A percentile compares a stretch with the other conserved stretches of the same genome.
Evolutionary conservation across 2,329 filamentous ascomycete species (phyloP).

Genomic region (Botrytis hyacinthi): DNA sequence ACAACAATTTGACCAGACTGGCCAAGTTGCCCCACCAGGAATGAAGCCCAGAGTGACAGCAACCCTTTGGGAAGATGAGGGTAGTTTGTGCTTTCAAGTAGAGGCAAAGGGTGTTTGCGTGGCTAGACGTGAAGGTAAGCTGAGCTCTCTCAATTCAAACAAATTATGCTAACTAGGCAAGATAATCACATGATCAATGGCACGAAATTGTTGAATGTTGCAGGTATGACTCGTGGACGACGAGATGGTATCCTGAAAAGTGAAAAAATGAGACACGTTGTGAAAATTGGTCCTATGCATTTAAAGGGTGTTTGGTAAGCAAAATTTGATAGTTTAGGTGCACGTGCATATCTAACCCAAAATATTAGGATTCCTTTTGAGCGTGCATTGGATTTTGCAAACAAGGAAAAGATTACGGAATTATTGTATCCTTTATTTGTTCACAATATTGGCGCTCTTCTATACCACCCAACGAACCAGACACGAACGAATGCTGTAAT

Average conservation of each 20-base stretch:
- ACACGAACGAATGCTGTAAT: slow-evolving; percentile 80
- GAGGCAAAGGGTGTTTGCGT: slow-evolving; percentile 96
- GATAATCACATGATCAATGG: slow-evolving; percentile 99
- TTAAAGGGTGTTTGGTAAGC: slow-evolving; percentile 93
- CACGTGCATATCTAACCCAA: slow-evolving; percentile 25
- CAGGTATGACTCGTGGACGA: slow-evolving; percentile 94
- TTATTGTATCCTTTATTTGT: slow-evolving; percentile 93
- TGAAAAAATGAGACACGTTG: slow-evolving; percentile 93
- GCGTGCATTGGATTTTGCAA: slow-evolving; percentile 94
- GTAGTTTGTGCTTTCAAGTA: slow-evolving; percentile 95
- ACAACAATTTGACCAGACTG: slow-evolving; percentile 72
- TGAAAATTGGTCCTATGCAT: slow-evolving; percentile 99
- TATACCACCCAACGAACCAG: slow-evolving; percentile 92
- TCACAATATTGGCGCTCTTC: slow-evolving; percentile 88
- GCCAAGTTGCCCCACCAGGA: slow-evolving; percentile 85
- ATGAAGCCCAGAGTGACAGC: slow-evolving; percentile 97
- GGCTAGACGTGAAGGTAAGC: slow-evolving; percentile 81
- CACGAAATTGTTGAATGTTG: slow-evolving; percentile 94
- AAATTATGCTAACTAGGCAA: slow-evolving; percentile 40
- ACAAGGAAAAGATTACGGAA: slow-evolving; percentile 99
- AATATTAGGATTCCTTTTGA: slow-evolving; percentile 87
- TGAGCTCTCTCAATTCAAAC: slow-evolving; percentile 2
- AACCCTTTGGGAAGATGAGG: slow-evolving; percentile 97
- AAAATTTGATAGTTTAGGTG: not conserved
- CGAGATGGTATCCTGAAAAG: slow-evolving; percentile 96